Conservation (phyloP, 371 early-diverging fungal genomes). For the Rhizopus sp. region DNA sequence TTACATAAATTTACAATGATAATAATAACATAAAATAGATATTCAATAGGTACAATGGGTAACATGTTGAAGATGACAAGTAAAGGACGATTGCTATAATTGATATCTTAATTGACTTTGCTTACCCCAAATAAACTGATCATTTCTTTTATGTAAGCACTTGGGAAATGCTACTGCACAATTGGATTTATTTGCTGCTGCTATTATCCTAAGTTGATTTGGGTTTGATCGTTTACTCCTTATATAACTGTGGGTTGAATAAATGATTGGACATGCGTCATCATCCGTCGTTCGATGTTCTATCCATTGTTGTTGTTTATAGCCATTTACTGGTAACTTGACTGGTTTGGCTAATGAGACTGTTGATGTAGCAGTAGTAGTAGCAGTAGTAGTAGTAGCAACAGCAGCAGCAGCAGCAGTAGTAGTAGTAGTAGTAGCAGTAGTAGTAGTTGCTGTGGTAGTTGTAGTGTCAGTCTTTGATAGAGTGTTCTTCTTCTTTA, state of each 20-base stretch:
- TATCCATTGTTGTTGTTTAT: slow-evolving; percentile 15
- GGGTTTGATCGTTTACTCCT: slow-evolving; percentile 23
- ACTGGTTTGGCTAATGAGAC: too few species aligned
- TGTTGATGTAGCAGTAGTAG: too few species aligned
- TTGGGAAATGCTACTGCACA: neutral
- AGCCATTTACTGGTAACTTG: too few species aligned
- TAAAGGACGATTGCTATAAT: slow-evolving; percentile 8
- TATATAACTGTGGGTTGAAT: slow-evolving; percentile 21
- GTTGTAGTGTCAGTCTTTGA: too few species aligned
- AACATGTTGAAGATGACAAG: slow-evolving; percentile 20
- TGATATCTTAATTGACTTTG: slow-evolving; percentile 3
- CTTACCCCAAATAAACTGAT: slow-evolving; percentile 20
- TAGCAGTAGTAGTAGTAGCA: too few species aligned
- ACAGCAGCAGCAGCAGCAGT: too few species aligned
- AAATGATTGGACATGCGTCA: slow-evolving; percentile 3
- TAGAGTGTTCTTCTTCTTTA: too few species aligned
- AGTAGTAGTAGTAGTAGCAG: too few species aligned
- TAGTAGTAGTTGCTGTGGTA: too few species aligned
- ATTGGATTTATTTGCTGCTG: slow-evolving; percentile 12
- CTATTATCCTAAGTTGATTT: slow-evolving; percentile 15
- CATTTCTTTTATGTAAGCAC: slow-evolving; percentile 10
- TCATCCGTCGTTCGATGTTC: slow-evolving; percentile 1
- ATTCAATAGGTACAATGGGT: slow-evolving; percentile 14
- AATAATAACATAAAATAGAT: slow-evolving; percentile 2
- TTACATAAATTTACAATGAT: neutral